A percentile compares a stretch with the other conserved stretches of the same genome.
Conservation (phyloP, 73 alveolate species). For the Blepharisma stoltei region DNA sequence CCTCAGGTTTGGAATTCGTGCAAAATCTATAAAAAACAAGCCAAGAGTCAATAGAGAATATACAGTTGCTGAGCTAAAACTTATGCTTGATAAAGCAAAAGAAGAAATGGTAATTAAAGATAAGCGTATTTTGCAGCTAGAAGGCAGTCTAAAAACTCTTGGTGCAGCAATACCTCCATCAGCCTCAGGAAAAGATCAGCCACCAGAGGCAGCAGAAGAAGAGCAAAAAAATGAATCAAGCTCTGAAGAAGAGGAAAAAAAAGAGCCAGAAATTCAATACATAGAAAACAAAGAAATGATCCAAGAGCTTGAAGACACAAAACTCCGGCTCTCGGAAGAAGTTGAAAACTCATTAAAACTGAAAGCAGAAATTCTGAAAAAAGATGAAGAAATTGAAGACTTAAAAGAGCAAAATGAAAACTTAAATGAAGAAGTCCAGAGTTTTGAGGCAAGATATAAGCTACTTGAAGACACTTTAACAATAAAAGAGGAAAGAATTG, state of each 20-base stretch:
- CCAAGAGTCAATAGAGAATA: conserved; percentile 97
- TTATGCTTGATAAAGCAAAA: conserved; percentile 83
- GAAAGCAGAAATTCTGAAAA: conserved; percentile 62
- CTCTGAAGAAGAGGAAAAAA: conserved; percentile 69
- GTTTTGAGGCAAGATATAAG: conserved; percentile 56
- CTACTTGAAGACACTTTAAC: conserved; percentile 33
- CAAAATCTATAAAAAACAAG: conserved; percentile 93
- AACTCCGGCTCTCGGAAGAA: conserved; percentile 70
- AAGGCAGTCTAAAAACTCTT: conserved; percentile 35
- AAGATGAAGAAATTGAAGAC: conserved; percentile 67
- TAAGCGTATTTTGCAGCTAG: conserved; percentile 78
- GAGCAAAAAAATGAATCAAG: conserved; percentile 58
- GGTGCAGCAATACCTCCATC: conserved; percentile 63
- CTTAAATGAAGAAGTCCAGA: conserved; percentile 65
- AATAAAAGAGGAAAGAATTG: background rate
- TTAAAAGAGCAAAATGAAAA: conserved; percentile 85
- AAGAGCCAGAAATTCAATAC: conserved; percentile 69
- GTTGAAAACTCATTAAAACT: conserved; percentile 65
- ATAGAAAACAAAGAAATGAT: conserved; percentile 77
- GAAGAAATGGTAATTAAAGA: conserved; percentile 75
- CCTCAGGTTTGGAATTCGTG: conserved; percentile 94
- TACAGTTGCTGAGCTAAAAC: conserved; percentile 79
- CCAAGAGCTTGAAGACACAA: conserved; percentile 78
- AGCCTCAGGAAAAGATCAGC: conserved; percentile 49
- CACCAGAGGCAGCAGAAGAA: conserved; percentile 33